Conservation (phyloP, 73 alveolate genomes). For the Halteria grandinella region DNA sequence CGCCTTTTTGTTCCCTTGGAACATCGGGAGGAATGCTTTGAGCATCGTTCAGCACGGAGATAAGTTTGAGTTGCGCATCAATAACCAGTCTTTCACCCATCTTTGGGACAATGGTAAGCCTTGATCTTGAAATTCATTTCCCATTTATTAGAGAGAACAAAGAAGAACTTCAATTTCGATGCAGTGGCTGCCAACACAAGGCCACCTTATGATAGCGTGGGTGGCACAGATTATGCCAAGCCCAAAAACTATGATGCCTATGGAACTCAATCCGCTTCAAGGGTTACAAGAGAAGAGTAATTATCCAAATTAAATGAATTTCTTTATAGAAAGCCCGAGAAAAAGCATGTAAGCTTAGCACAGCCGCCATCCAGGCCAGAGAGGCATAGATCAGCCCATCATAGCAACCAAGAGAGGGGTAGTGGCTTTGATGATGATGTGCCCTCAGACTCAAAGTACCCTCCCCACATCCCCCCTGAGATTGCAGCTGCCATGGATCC, state of each 20-base stretch:
- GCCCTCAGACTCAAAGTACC: neutral
- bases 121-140: no score
- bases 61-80: slow-evolving; percentile 50
- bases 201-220: no score
- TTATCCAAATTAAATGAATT: neutral
- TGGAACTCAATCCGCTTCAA: slow-evolving; percentile 18
- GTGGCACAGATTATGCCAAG: slow-evolving; percentile 4
- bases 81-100: slow-evolving; percentile 44
- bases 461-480: no score
- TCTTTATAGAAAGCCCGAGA: neutral
- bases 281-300: neutral
- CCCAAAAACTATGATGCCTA: slow-evolving; percentile 12
- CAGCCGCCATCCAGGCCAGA: neutral
- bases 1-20: slow-evolving; percentile 30
- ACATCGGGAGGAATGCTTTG: slow-evolving; percentile 34
- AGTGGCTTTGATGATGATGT: neutral
- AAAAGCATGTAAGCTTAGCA: neutral
- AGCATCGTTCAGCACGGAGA: slow-evolving; percentile 53
- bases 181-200: no score
- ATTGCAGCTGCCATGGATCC: neutral
- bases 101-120: slow-evolving; percentile 55
- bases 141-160: slow-evolving; percentile 31
- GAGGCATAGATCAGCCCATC: slow-evolving; percentile 24
- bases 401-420: neutral
- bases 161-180: slow-evolving; percentile 44